phyloP scores from a whole-genome alignment of 116 monocot genomes.

The Trichopus zeylanicus region DNA sequence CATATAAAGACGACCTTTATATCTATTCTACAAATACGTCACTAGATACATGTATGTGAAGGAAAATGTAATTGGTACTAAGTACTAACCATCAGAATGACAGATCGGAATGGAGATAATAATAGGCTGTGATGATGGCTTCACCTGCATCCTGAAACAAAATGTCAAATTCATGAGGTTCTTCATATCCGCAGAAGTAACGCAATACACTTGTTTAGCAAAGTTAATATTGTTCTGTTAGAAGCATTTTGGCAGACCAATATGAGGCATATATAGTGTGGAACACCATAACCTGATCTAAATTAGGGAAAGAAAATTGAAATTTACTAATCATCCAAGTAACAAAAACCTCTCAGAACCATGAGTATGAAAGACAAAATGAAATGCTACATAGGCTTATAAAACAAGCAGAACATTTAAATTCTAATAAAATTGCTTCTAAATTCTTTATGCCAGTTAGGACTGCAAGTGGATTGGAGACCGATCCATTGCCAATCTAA shows the following conservation, averaged over 20 bases:
- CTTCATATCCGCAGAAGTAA: not conserved
- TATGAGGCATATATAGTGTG: not conserved
- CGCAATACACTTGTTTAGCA: not conserved
- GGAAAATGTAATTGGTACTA: not conserved
- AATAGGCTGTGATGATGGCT: slow-evolving; percentile 75
- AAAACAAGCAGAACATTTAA: no score
- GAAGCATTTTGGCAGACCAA: not conserved
- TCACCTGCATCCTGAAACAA: slow-evolving; percentile 85
- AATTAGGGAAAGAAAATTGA: no score
- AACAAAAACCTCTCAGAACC: no score
- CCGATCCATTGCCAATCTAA: no score
- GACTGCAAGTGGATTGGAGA: no score
- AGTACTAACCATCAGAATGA: slow-evolving; percentile 72
- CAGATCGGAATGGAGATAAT: slow-evolving; percentile 81
- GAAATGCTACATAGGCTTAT: no score
- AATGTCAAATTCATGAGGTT: slow-evolving; percentile 5
- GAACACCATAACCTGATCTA: not conserved
- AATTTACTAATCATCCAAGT: no score
- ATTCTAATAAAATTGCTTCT: no score
- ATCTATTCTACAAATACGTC: not conserved
- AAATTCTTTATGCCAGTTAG: no score
- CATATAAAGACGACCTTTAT: no score
- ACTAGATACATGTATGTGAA: not conserved
- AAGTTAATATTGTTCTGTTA: not conserved
- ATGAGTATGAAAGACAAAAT: no score